Percentiles rank a stretch among this genome's conserved stretches.
These are phyloP conservation scores for Camillea tinctor DNA, from an alignment of 2,329 filamentous ascomycete species.

Conservation along the genomic window DNA sequence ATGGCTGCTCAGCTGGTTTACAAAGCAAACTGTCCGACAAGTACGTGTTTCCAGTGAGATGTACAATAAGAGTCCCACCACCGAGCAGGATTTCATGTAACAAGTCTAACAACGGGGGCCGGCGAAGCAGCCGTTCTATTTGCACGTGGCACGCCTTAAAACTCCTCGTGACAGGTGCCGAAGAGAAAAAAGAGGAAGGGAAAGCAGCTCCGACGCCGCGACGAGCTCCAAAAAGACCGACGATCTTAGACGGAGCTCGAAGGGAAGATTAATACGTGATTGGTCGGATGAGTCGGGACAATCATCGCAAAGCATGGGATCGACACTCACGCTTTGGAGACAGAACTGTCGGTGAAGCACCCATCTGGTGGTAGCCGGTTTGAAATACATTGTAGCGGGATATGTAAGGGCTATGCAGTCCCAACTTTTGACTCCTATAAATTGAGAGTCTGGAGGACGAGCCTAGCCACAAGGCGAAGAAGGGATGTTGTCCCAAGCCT, in stretches of 20 bases:
- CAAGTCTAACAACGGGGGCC: not conserved
- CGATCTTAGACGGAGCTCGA: not conserved
- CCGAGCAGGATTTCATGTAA: not conserved
- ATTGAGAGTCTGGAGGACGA: not conserved
- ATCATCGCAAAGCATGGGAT: not conserved
- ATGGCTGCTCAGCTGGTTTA: not conserved
- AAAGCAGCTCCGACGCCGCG: not conserved
- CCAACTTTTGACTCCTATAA: not conserved
- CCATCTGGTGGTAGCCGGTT: not conserved
- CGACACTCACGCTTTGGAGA: not conserved
- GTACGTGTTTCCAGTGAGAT: not conserved
- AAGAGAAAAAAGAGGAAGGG: not conserved
- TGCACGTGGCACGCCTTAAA: not conserved
- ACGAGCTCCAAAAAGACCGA: not conserved
- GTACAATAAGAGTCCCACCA: not conserved
- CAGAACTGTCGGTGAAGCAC: not conserved
- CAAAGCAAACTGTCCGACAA: not conserved
- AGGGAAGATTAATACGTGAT: not conserved
- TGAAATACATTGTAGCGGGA: not conserved
- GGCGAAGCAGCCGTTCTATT: not conserved
- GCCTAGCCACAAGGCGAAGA: not conserved
- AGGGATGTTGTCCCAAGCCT: not conserved
- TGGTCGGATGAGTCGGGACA: not conserved
- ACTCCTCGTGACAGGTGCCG: not conserved
- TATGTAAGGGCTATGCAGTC: not conserved